phyloP scores from a whole-genome alignment of 1,284 basidiomycete species.

The Kalmanozyma brasiliensis region DNA sequence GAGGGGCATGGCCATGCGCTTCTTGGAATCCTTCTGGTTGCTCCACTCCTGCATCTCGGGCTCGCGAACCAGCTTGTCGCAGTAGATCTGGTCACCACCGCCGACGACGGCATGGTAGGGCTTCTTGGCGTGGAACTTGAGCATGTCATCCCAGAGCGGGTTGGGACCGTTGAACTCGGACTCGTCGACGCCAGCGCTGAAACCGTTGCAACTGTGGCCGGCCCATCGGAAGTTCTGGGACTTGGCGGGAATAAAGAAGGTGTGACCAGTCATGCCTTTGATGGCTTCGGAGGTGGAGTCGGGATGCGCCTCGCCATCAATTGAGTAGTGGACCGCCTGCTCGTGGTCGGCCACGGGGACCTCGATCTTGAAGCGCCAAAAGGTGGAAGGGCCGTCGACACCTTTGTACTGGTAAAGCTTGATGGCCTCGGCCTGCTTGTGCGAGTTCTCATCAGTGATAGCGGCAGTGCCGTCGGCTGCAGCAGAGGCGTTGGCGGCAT shows the following conservation, averaged over 20 bases:
- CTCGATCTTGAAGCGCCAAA: constrained; percentile 92
- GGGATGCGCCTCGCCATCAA: constrained; percentile 64
- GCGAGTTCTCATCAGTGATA: constrained; percentile 32
- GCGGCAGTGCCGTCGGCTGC: constrained; percentile 34
- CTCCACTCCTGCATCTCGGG: constrained; percentile 80
- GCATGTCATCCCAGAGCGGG: constrained; percentile 88
- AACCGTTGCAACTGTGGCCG: constrained; percentile 78
- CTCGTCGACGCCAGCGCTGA: constrained; percentile 71
- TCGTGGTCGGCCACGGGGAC: constrained; percentile 80
- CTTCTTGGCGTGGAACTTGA: constrained; percentile 79
- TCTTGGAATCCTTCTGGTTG: constrained; percentile 74
- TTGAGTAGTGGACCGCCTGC: constrained; percentile 79
- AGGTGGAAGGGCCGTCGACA: constrained; percentile 78
- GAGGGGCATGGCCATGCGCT: constrained; percentile 76
- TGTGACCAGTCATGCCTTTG: constrained; percentile 72
- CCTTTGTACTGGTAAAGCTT: constrained; percentile 84
- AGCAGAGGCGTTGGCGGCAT: constrained; percentile 22
- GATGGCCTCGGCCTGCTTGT: constrained; percentile 71
- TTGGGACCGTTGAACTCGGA: constrained; percentile 68
- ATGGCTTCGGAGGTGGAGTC: constrained; percentile 44
- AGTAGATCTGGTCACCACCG: constrained; percentile 71
- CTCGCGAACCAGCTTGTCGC: constrained; percentile 53
- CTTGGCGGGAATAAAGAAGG: constrained; percentile 84
- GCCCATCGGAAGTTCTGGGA: constrained; percentile 91
- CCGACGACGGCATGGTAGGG: constrained; percentile 88